Base-by-base conservation (phyloP, 192 early-diverging fungal genomes). In the Diversispora eburnea region DNA sequence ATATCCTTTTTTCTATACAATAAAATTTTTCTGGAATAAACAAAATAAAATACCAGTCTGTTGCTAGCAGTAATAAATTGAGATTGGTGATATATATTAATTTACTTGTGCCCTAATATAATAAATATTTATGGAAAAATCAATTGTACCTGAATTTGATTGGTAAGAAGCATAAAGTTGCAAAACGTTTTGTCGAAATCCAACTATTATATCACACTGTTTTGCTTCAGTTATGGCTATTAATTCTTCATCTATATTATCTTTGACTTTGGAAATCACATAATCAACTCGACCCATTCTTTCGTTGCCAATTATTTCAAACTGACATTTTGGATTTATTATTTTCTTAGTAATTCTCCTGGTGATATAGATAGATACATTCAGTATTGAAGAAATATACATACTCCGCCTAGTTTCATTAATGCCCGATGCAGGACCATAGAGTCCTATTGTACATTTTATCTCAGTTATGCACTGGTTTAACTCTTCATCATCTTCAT, bases 331-430 rank as follows among this genome's bases (percentile, higher is more conserved):
- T 63, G n/a, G 19, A 45, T 43, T 64, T 5, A 65, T 65, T 65
- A 10, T 42, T 65, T 65, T 49, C 13, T 48, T 65, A 10, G 63
- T 65, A 9, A 65, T 64, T 64, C 39, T 48, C 33, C 12, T 65
- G 17, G 43, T 1, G n/a, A 65, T 65, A 48, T 48, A 19, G 47
- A 65, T 65, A 15, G 43, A 22, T 49, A 13, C 9, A 48, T 65
- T 12, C 4, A 65, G 12, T 22, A 65, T 65, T 65, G 5, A 17
- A 47, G 45, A 65, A 65, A 65, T 65, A 49, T 65, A 65, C 39
- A 46, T 4, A 10, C 25, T 33, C 20, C 10, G 33, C 25, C 4
- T 10, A 58, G 0, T 25, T 9, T 60, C 10, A 10, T 60, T 60
- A 39, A 8, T 7, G 0, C 25, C 25, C 4, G 58, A 25, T 59